phyloP scores from a whole-genome alignment of 208 protist species.

The Trypanosoma scelopori region DNA sequence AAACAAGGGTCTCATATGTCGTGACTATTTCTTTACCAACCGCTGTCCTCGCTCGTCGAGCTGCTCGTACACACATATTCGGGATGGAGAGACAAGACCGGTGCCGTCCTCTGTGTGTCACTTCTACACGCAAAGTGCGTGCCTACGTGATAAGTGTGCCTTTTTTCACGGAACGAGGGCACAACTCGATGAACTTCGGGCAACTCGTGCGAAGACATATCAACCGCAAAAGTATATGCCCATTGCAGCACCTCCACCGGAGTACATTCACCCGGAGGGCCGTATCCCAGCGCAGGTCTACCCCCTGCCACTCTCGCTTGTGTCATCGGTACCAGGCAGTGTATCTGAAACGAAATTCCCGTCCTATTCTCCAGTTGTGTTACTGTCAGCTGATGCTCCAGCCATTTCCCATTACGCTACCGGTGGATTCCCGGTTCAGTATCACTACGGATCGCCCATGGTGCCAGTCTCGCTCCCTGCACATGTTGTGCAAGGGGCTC shows the following conservation, averaged over 20 bases:
- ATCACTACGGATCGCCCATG: neutral
- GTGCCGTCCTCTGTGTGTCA: conserved; percentile 67
- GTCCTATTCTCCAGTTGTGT: conserved; percentile 14
- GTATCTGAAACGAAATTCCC: conserved; percentile 10
- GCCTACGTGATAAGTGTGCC: conserved; percentile 63
- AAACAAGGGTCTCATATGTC: conserved; percentile 80
- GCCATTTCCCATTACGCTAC: neutral
- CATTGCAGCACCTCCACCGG: conserved; percentile 47
- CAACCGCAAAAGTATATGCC: conserved; percentile 73
- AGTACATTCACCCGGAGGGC: conserved; percentile 37
- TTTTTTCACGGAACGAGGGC: conserved; percentile 76
- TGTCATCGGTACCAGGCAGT: conserved; percentile 3
- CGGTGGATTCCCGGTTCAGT: neutral
- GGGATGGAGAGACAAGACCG: conserved; percentile 50
- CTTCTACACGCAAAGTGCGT: conserved; percentile 68
- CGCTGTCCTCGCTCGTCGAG: conserved; percentile 37
- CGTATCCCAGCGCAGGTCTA: conserved; percentile 27
- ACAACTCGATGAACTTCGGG: conserved; percentile 57
- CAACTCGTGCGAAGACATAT: conserved; percentile 42
- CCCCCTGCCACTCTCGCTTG: conserved; percentile 8
- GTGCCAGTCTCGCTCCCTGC: neutral
- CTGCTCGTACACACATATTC: conserved; percentile 82
- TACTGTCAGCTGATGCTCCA: neutral
- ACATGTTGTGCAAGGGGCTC: neutral
- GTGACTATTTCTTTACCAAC: conserved; percentile 41